Evolutionary conservation across 331 rosid genomes (phyloP).

Genomic region (Phaseolus coccineus): DNA sequence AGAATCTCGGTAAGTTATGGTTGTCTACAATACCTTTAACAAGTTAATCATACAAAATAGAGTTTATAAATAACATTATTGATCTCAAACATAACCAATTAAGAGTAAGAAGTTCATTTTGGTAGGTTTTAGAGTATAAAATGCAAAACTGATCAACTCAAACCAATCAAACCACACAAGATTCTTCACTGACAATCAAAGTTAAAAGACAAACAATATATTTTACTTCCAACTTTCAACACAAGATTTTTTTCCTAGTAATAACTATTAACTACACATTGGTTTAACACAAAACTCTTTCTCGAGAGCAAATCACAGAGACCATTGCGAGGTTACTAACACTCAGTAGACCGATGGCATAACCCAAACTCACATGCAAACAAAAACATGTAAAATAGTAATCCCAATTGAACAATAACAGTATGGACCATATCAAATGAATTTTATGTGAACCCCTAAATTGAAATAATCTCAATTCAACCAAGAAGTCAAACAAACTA

Average conservation of each 20-base stretch:
- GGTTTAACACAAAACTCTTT: background rate
- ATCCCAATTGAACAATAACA: background rate
- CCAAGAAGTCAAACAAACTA: constrained; percentile 19
- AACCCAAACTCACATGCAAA: constrained; percentile 21
- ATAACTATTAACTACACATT: background rate
- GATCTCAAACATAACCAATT: constrained; percentile 27
- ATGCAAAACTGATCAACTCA: too few relatives aligned
- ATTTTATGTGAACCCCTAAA: background rate
- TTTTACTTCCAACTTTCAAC: background rate
- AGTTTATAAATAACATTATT: constrained; percentile 49
- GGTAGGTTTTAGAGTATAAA: too few relatives aligned
- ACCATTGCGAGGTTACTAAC: background rate
- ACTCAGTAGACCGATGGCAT: background rate
- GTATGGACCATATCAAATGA: background rate
- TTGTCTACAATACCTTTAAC: constrained; percentile 51
- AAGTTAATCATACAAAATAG: constrained; percentile 56
- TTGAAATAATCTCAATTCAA: background rate
- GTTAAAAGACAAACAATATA: too few relatives aligned
- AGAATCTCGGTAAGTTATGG: constrained; percentile 45
- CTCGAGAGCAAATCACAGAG: constrained; percentile 26
- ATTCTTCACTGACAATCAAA: too few relatives aligned
- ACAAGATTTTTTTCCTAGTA: background rate
- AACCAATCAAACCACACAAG: too few relatives aligned
- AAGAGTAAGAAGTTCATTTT: too few relatives aligned
- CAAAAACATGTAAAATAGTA: background rate